Conservation (phyloP, 1,284 basidiomycete species). For the Rhodotorula sp. region DNA sequence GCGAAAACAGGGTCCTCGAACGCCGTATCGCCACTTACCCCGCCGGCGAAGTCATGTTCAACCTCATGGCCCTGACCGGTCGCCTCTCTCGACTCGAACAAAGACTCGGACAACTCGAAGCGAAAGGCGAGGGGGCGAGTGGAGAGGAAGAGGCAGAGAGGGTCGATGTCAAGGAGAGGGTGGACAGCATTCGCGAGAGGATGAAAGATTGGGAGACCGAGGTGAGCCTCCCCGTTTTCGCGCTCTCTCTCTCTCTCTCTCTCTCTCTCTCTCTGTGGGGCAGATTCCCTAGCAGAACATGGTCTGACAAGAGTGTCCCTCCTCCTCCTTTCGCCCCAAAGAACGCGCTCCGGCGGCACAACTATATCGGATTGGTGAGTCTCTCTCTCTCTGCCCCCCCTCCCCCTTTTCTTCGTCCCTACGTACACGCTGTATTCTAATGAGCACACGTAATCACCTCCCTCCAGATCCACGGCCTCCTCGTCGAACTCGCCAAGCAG, state of each 20-base stretch:
- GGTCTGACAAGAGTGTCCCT: neutral
- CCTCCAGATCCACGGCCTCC: conserved; percentile 59
- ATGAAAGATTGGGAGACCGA: conserved; percentile 72
- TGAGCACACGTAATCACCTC: neutral
- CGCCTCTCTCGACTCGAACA: conserved; percentile 25
- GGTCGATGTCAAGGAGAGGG: conserved; percentile 9
- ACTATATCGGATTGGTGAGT: conserved; percentile 67
- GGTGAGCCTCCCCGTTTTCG: neutral
- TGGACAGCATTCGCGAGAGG: conserved; percentile 65
- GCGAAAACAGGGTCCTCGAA: conserved; percentile 27
- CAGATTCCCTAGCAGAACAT: no score
- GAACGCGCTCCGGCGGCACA: conserved; percentile 74
- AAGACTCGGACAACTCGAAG: neutral
- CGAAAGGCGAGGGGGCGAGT: neutral
- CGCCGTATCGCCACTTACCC: conserved; percentile 52
- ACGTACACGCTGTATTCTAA: no score
- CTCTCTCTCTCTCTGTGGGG: no score
- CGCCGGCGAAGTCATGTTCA: conserved; percentile 66
- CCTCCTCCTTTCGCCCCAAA: conserved; percentile 47
- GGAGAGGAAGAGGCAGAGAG: neutral
- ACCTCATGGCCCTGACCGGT: conserved; percentile 67
- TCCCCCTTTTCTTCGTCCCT: neutral
- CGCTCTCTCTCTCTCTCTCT: no score
- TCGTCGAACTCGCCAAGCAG: conserved; percentile 65
- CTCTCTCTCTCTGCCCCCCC: conserved; percentile 39